These are phyloP conservation scores for Pseudomassariella vexata DNA, from an alignment of 2,329 filamentous ascomycete species.

Conservation along the genomic window DNA sequence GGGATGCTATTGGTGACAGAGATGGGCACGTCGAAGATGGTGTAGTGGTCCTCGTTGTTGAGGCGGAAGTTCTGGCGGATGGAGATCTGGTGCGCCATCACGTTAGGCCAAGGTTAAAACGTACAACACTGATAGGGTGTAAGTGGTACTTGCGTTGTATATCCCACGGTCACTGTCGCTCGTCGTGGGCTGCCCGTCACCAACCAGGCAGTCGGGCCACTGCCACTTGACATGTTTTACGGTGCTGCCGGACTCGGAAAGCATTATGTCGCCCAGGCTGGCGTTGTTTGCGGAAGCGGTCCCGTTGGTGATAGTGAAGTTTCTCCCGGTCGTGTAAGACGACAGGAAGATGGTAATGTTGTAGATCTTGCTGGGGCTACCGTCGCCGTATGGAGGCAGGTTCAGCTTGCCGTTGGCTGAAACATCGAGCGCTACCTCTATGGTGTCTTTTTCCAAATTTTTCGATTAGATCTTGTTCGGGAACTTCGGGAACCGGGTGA, in stretches of 20 bases:
- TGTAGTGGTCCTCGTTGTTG: slow-evolving; percentile 59
- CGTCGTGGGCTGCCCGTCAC: slow-evolving; percentile 43
- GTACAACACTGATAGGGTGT: not conserved
- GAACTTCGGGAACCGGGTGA: not conserved
- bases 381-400: slow-evolving; percentile 48
- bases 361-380: slow-evolving; percentile 51
- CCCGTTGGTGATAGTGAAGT: slow-evolving; percentile 64
- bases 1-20: slow-evolving; percentile 60
- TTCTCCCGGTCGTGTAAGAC: slow-evolving; percentile 55
- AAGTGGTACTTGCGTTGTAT: slow-evolving; percentile 50
- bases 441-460: slow-evolving; percentile 32
- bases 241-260: slow-evolving; percentile 58
- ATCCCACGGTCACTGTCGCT: slow-evolving; percentile 48
- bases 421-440: slow-evolving; percentile 63
- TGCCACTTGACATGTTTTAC: slow-evolving; percentile 70
- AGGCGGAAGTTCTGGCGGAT: slow-evolving; percentile 66
- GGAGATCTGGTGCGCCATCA: slow-evolving; percentile 44
- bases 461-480: slow-evolving; percentile 12
- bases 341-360: slow-evolving; percentile 64
- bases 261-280: slow-evolving; percentile 57
- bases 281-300: slow-evolving; percentile 45
- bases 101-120: not conserved
- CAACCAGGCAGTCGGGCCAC: slow-evolving; percentile 65
- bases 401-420: slow-evolving; percentile 58
- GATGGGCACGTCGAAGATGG: slow-evolving; percentile 66